Base-by-base conservation (phyloP, 805 yeast species). In the Yarrowia deformans region DNA sequence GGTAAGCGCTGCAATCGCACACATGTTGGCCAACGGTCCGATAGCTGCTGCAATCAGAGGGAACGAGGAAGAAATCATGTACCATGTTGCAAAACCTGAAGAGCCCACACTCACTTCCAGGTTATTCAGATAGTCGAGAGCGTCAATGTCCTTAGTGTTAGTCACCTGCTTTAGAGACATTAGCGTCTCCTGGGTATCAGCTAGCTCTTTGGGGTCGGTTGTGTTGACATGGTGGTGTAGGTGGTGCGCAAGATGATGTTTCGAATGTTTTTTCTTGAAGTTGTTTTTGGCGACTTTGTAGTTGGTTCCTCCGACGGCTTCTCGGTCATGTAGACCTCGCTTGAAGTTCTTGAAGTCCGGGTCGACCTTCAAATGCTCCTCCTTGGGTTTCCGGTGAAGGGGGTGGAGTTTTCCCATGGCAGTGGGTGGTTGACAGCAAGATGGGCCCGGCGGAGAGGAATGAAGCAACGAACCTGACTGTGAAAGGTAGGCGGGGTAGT, bases 1-100 rank as follows among this genome's bases (percentile, higher is more conserved):
- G 0, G 88, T 86, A 16, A 90, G 81, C 7, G 93, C 91, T 1
- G 90, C 87, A 6, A 90, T 81, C 0, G 94, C 89, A 50, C 87
- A 83, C 82, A 90, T 84, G 73, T 90, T 90, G 8, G 94, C 88
- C 35, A 91, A 73, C 0, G 97, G 97, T 0, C 95, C 96, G 45
- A 88, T 74, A 72, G 94, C 90, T 6, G 94, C 92, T 0, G 93
- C 87, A 8, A 89, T 75, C 34, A 91, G 82, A 0, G 97, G 97
- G 72, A 91, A 83, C 72, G 88, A 87, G 2, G 89, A 84, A 3
- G 93, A 87, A 0, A 88, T 77, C 14, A 84, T 73, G 72, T 89
- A 89, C 95, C 96, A 91, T n/a, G 56, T 42, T 3, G 70, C 58
- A 14, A 70, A 70, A 0, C 69, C 69, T 3, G 56, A 19, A 32